A percentile compares a stretch with the other conserved stretches of the same genome.
phyloP scores from a whole-genome alignment of 2,329 filamentous ascomycete species.

The Trichophyton benhamiae region DNA sequence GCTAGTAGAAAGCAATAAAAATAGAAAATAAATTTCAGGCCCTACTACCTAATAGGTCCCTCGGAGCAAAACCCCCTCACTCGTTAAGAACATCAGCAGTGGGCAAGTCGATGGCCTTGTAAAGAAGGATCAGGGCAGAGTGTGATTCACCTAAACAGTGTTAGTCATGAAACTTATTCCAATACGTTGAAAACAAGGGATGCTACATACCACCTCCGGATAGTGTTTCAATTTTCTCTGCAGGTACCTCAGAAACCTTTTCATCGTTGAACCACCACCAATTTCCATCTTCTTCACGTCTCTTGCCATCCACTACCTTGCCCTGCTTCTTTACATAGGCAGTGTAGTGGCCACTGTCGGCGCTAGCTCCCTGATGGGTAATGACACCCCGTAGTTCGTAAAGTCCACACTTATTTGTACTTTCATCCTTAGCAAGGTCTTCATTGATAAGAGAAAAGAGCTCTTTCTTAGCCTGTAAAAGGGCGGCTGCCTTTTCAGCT shows the following conservation, averaged over 20 bases:
- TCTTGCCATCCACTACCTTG: slow-evolving; percentile 50
- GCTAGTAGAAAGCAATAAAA: background rate
- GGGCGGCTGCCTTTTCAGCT: slow-evolving; percentile 62
- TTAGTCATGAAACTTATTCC: background rate
- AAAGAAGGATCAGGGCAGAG: slow-evolving; percentile 40
- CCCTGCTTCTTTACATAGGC: slow-evolving; percentile 91
- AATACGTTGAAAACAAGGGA: background rate
- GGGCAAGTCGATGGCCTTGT: slow-evolving; percentile 39
- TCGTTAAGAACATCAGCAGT: slow-evolving; percentile 28
- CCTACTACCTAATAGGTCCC: background rate
- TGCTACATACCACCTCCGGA: slow-evolving; percentile 62
- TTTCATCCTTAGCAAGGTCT: slow-evolving; percentile 61
- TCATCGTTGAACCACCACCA: slow-evolving; percentile 99
- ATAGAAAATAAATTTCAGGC: background rate
- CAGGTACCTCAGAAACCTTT: slow-evolving; percentile 81
- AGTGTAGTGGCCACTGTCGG: slow-evolving; percentile 96
- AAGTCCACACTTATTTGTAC: slow-evolving; percentile 82
- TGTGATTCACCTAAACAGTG: slow-evolving; percentile 36
- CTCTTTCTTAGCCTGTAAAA: slow-evolving; percentile 77
- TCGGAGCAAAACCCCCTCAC: background rate
- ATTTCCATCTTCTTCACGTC: slow-evolving; percentile 72
- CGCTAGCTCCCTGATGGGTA: slow-evolving; percentile 91
- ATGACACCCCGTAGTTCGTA: slow-evolving; percentile 92
- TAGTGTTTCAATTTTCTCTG: slow-evolving; percentile 81
- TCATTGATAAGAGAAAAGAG: slow-evolving; percentile 65